Base-by-base conservation (phyloP, 441 rosid species). In the Pelargonium myrrhifolium region DNA sequence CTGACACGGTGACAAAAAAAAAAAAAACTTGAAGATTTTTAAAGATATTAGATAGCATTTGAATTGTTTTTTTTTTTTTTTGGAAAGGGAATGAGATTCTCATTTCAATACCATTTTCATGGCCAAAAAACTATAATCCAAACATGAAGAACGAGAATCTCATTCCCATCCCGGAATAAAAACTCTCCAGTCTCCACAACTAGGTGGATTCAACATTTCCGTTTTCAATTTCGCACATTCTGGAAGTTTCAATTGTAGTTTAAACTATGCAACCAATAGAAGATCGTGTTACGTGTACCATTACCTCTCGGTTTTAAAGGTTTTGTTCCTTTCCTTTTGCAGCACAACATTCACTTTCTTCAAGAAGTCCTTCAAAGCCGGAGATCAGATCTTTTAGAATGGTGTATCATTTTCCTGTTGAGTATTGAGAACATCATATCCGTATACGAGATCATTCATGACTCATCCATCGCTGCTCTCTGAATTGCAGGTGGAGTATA, bases 341-440 rank as follows among this genome's bases (percentile, higher is more conserved):
- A 93, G 98, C 97, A 89, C 73, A 90, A 93, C 80, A 86, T 93
- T 81, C 97, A 81, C 74, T 93, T 90, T 80, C 97, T 89, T 67
- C 94, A 89, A 81, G 94, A 90, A 82, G 98, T 86, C 58, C 79
- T 90, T 74, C 94, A 89, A 75, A 93, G 89, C 79, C 80, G 92
- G 74, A 78, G 85, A 68, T 89, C 97, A 0, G 93, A 89, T 80
- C 89, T 89, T 65, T 80, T 86, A 70, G 97, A 93, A 74, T 93
- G 98, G 97, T 85, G 91, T 86, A 86, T 93, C 75, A 89, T 93
- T 71, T 85, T 90, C 82, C 82, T 93, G 68, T 71, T 90, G 71
- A 80, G 83, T 14, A 15, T 90, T 14, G 97, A 93, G 78, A 93
- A 93, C 67, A 66, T 83, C 37, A 75, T 93, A 75, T 83, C 90